phyloP scores from a whole-genome alignment of 2,329 filamentous ascomycete genomes.

The Aspergillus eucalypticola region DNA sequence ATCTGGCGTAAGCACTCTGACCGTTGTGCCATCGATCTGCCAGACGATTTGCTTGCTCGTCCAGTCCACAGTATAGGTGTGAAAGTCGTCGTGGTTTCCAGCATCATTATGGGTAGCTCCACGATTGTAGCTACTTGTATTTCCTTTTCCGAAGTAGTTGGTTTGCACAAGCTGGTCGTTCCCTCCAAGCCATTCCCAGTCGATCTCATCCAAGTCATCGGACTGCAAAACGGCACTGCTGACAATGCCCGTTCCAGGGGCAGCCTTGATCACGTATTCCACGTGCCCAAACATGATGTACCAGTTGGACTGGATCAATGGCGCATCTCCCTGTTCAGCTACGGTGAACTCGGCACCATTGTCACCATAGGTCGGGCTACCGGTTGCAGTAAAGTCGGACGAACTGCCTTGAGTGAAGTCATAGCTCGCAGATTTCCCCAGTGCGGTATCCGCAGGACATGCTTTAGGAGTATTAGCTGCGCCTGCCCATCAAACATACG shows the following conservation, averaged over 20 bases:
- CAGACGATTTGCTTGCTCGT: constrained; percentile 81
- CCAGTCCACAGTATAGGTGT: constrained; percentile 93
- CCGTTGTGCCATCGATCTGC: constrained; percentile 74
- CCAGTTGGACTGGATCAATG: constrained; percentile 84
- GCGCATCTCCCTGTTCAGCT: constrained; percentile 73
- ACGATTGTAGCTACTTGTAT: constrained; percentile 81
- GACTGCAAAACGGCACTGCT: constrained; percentile 90
- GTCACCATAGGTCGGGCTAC: constrained; percentile 69
- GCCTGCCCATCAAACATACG: background rate
- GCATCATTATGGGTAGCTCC: constrained; percentile 73
- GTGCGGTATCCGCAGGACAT: constrained; percentile 75
- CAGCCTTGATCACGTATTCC: constrained; percentile 79
- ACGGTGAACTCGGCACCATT: constrained; percentile 84
- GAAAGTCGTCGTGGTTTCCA: constrained; percentile 71
- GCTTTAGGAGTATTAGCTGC: constrained; percentile 34
- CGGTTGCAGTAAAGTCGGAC: constrained; percentile 72
- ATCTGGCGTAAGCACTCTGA: constrained; percentile 71
- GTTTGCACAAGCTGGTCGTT: constrained; percentile 78
- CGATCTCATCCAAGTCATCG: constrained; percentile 91
- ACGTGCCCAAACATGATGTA: constrained; percentile 99
- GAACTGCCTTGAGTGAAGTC: constrained; percentile 80
- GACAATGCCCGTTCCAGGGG: constrained; percentile 87
- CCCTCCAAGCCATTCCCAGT: constrained; percentile 92
- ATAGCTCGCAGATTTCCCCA: constrained; percentile 78
- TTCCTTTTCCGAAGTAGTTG: constrained; percentile 96